Evolutionary conservation across 1,284 basidiomycete genomes (phyloP).

Genomic region (Pholiota adiposa): DNA sequence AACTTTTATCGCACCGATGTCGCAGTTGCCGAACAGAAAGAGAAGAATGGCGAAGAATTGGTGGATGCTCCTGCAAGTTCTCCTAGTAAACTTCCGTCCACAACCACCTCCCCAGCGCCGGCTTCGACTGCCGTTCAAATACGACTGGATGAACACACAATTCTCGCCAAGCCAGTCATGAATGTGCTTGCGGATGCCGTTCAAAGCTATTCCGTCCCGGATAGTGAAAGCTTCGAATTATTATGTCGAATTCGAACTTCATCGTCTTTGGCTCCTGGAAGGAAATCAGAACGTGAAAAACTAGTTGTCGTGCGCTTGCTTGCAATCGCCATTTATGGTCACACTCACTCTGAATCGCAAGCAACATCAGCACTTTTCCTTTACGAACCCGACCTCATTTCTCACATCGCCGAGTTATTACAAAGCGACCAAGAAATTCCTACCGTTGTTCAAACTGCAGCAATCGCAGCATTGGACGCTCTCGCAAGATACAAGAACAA

Average conservation of each 20-base stretch:
- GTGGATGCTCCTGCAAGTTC: slow-evolving; percentile 35
- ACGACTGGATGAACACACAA: slow-evolving; percentile 64
- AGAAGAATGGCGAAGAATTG: slow-evolving; percentile 46
- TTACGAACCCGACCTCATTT: slow-evolving; percentile 91
- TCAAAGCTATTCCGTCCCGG: slow-evolving; percentile 76
- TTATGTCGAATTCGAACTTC: slow-evolving; percentile 88
- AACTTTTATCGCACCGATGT: slow-evolving; percentile 71
- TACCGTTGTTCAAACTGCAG: slow-evolving; percentile 77
- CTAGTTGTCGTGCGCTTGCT: slow-evolving; percentile 84
- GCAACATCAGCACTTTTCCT: slow-evolving; percentile 87
- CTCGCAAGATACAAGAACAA: slow-evolving; percentile 85
- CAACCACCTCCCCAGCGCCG: slow-evolving; percentile 38
- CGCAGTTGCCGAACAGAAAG: slow-evolving; percentile 42
- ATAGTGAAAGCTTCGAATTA: slow-evolving; percentile 88
- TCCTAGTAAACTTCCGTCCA: slow-evolving; percentile 34
- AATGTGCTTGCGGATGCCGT: slow-evolving; percentile 78
- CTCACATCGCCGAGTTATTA: slow-evolving; percentile 88
- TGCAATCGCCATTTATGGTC: slow-evolving; percentile 89
- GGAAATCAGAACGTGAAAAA: slow-evolving; percentile 73
- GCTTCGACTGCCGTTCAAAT: slow-evolving; percentile 57
- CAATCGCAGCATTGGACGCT: slow-evolving; percentile 89
- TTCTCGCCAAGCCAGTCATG: slow-evolving; percentile 67
- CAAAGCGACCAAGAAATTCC: slow-evolving; percentile 77
- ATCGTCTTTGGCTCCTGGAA: slow-evolving; percentile 62
- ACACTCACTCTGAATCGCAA: slow-evolving; percentile 80